Evolutionary conservation across 805 yeast genomes (phyloP).

Genomic region (Lipomyces starkeyi): DNA sequence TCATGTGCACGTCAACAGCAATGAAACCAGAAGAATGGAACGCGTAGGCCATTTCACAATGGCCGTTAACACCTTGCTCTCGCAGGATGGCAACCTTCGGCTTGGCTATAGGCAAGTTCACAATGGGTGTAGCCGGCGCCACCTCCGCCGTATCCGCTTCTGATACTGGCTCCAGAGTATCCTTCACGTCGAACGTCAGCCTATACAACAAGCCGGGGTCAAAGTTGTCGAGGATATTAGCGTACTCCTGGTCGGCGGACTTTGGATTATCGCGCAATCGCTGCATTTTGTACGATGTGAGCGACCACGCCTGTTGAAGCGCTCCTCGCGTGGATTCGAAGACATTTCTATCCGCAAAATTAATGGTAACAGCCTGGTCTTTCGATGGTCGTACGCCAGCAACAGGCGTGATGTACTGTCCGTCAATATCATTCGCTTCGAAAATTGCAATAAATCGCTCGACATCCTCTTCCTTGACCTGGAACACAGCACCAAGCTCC

Average conservation of each 20-base stretch:
- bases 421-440: constrained; percentile 61
- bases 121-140: constrained; percentile 25
- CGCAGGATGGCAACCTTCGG: constrained; percentile 96
- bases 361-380: constrained; percentile 50
- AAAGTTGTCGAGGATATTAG: constrained; percentile 71
- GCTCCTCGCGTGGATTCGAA: constrained; percentile 47
- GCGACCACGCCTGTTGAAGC: constrained; percentile 74
- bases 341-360: constrained; percentile 19
- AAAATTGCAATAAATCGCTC: constrained; percentile 63
- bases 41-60: constrained; percentile 98
- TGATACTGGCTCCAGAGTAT: constrained; percentile 27
- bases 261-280: constrained; percentile 92
- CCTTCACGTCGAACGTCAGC: constrained; percentile 61
- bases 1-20: constrained; percentile 95
- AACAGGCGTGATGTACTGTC: constrained; percentile 61
- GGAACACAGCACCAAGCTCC: constrained; percentile 97
- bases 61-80: constrained; percentile 98
- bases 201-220: constrained; percentile 91
- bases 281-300: constrained; percentile 89
- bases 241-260: constrained; percentile 85
- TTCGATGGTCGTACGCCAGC: constrained; percentile 62
- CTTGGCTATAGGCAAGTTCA: constrained; percentile 42
- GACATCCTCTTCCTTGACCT: constrained; percentile 62
- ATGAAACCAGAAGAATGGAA: constrained; percentile 95
- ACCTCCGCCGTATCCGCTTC: background rate